Evolutionary conservation across 768 basidiomycete genomes (phyloP), one percentile per base, ranked within the genome.

Genomic region (Nidula microcarpa): DNA sequence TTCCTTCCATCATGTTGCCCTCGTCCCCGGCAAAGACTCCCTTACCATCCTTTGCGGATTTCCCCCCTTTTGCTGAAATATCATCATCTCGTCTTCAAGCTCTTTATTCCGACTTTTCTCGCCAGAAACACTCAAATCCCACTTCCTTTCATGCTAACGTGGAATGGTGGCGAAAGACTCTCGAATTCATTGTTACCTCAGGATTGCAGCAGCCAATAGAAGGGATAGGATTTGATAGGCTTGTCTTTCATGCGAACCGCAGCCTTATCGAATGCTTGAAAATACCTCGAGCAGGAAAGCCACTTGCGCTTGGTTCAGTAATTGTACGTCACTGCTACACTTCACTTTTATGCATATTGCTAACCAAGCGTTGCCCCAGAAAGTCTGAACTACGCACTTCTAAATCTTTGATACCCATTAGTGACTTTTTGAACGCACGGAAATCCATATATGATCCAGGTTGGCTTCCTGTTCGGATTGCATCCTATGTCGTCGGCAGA

Each of bases 41-140:
- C 53, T 60, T 36, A 52, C 62, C 16, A n/a, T 64, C 52, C 35
- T 57, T 61, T 46, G 57, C 60, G 32, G 58, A 71, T 6, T 69
- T 81, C 10, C 68, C 74, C 5, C 75, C 84, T 23, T 86, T 78
- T 57, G 64, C 69, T 7, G 69, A 72, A 0, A 73, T 78, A 2
- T 79, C 84, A 0, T 64, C 67, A 1, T 71, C 79, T 18, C 84
- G 90, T 6, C 74, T 92, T 0, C 85, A 89, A 56, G 83, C 93
- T 0, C 75, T 98, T 6, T 98, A 95, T 69, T 89, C 94, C 6
- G 93, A 95, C 63, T 85, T 95, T 53, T 84, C 89, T 0, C 76
- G 84, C 10, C 92, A 95, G 69, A 91, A 88, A 60, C 74, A 82
- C 47, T 87, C 91, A 1, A 95, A 98, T 66, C 89, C 92, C 0